Percentiles rank a stretch among this genome's conserved stretches.
These are phyloP conservation scores for Stylonectria norvegica DNA, from an alignment of 2,329 filamentous ascomycete genomes.

Conservation along the genomic window DNA sequence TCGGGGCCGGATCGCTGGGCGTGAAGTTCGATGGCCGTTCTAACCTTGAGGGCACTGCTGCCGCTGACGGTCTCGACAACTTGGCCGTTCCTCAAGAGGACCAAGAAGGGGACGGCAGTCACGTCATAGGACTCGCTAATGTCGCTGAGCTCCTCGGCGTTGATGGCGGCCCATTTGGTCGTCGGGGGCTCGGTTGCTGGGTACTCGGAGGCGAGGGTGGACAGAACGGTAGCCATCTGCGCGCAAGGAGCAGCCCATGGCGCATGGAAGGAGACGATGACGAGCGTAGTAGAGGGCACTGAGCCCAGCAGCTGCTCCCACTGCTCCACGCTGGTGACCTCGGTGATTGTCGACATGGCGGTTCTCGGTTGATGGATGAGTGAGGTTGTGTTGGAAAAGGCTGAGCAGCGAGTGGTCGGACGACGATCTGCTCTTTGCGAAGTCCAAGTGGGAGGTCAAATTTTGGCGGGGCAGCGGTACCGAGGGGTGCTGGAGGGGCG, in stretches of 20 bases:
- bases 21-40: slow-evolving; percentile 80
- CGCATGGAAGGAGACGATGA: slow-evolving; percentile 91
- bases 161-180: slow-evolving; percentile 83
- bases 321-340: slow-evolving; percentile 69
- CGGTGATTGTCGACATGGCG: slow-evolving; percentile 71
- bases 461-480: slow-evolving; percentile 26
- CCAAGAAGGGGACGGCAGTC: slow-evolving; percentile 87
- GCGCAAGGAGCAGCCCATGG: slow-evolving; percentile 95
- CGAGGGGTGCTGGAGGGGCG: slow-evolving; percentile 17
- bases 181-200: slow-evolving; percentile 61
- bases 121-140: slow-evolving; percentile 92
- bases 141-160: slow-evolving; percentile 91
- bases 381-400: slow-evolving; percentile 12
- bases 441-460: slow-evolving; percentile 16
- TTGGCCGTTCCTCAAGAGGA: slow-evolving; percentile 71
- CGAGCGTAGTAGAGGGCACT: slow-evolving; percentile 66
- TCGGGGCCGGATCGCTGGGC: slow-evolving; percentile 48
- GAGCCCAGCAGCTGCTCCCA: slow-evolving; percentile 68
- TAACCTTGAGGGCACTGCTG: slow-evolving; percentile 81
- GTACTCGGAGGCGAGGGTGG: slow-evolving; percentile 83
- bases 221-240: slow-evolving; percentile 86
- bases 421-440: slow-evolving; percentile 16
- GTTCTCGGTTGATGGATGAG: slow-evolving; percentile 22
- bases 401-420: background rate
- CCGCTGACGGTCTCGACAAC: slow-evolving; percentile 84